Conservation (phyloP, 345 rosid genomes). For the Hibiscus mutabilis region DNA sequence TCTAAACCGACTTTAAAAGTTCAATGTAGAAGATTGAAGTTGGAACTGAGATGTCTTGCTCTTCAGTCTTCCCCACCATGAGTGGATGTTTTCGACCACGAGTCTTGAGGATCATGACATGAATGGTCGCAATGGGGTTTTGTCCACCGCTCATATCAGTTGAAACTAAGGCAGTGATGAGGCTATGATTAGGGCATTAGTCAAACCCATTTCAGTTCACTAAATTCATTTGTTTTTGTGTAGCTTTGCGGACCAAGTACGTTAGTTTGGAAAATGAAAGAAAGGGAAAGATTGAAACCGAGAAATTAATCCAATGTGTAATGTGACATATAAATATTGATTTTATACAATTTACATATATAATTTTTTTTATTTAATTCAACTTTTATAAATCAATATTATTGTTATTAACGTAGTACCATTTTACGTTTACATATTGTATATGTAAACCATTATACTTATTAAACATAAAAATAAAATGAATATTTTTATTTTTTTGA, state of each 20-base stretch:
- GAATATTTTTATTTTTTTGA: too few species aligned
- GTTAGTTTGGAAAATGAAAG: background rate
- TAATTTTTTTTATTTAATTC: too few species aligned
- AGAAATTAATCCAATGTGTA: background rate
- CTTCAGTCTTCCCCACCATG: background rate
- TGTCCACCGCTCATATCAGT: background rate
- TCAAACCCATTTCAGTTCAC: background rate
- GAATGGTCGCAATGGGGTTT: background rate
- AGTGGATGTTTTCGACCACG: background rate
- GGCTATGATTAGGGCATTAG: conserved; percentile 5
- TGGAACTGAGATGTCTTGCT: background rate
- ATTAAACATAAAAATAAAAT: too few species aligned
- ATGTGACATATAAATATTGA: background rate
- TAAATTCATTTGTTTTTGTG: background rate
- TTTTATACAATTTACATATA: too few species aligned
- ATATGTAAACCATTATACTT: too few species aligned
- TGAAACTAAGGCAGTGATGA: background rate
- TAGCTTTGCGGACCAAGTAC: background rate
- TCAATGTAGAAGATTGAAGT: background rate
- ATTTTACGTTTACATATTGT: too few species aligned
- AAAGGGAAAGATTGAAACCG: background rate
- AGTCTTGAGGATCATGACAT: background rate
- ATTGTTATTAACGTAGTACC: too few species aligned
- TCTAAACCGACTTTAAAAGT: conserved; percentile 2
- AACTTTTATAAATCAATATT: too few species aligned